Evolutionary conservation across 257 asterid species (phyloP), one percentile per base, ranked within the genome.

Genomic region (Coffea eugenioides): DNA sequence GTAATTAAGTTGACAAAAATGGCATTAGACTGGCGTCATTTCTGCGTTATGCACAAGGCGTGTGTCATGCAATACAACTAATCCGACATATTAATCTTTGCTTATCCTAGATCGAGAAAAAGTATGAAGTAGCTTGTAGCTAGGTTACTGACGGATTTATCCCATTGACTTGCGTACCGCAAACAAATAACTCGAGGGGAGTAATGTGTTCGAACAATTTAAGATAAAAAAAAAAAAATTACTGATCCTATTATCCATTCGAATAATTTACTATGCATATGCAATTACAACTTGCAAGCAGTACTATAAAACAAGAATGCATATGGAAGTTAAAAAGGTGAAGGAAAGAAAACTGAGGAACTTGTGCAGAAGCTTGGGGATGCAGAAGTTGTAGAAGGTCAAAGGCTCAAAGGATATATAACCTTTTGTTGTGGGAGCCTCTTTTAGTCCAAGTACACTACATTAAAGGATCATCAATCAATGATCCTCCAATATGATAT

Each of bases 321-420:
- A 61, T 52, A 1, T 36, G 71, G 74, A 76, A 76, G 78, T 36
- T 45, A 69, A 76, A 81, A 75, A 67, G 79, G 68, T 46, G 16
- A 31, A 74, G 23, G 23, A 46, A 56, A 81, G 34, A 70, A n/a
- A n/a, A n/a, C n/a, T 57, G 39, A 81, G 56, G 80, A 25, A 23
- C 67, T 23, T n/a, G n/a, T n/a, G n/a, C n/a, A n/a, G n/a, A n/a
- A n/a, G n/a, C n/a, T 61, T 61, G 67, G 67, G 13, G 34, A 61
- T 61, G 8, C 67, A 61, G n/a, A 61, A 61, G 4, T 61, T 61
- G 43, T 43, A 49, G 61, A 61, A 81, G 67, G 84, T 81, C 84
- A 77, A 81, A 61, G 51, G 27, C 67, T 21, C 27, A 23, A 25
- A 23, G 67, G 14, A n/a, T n/a, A n/a, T n/a, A 18, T 57, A 57